Conservation (phyloP, 768 basidiomycete genomes). For the Russula abietina region DNA sequence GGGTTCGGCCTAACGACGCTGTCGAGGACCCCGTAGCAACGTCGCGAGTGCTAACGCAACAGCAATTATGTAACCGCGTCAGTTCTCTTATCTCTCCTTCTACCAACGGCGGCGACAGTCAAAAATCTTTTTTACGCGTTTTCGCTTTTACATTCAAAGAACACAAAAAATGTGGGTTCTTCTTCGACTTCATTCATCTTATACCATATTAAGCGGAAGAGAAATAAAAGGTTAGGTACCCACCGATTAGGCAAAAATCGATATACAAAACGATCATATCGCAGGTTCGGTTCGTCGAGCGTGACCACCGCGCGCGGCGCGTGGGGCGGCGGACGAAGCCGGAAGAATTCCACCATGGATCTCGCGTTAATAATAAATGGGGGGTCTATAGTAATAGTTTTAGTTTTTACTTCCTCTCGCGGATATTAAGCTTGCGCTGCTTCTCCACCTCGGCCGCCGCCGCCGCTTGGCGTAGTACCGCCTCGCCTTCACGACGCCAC, state of each 20-base stretch:
- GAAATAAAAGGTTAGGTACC: neutral
- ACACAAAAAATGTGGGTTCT: neutral
- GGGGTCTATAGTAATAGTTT: too few species aligned
- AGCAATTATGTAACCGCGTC: neutral
- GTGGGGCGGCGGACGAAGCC: neutral
- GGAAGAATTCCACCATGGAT: too few species aligned
- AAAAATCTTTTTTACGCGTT: neutral
- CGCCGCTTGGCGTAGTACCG: slow-evolving; percentile 37
- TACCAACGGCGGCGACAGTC: too few species aligned
- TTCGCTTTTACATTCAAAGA: neutral
- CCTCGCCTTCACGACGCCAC: slow-evolving; percentile 73
- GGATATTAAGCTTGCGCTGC: slow-evolving; percentile 25
- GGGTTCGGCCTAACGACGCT: neutral
- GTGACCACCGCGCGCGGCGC: neutral
- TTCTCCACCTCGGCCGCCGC: slow-evolving; percentile 36
- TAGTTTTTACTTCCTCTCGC: slow-evolving; percentile 22
- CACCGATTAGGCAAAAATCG: neutral
- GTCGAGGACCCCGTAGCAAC: too few species aligned
- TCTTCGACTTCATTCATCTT: neutral
- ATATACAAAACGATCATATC: too few species aligned
- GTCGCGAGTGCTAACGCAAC: too few species aligned
- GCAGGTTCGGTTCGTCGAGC: neutral
- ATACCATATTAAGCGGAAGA: neutral
- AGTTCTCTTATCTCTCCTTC: neutral
- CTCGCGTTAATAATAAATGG: too few species aligned